Base-by-base conservation (phyloP, 768 basidiomycete species). In the Suillus cothurnatus region DNA sequence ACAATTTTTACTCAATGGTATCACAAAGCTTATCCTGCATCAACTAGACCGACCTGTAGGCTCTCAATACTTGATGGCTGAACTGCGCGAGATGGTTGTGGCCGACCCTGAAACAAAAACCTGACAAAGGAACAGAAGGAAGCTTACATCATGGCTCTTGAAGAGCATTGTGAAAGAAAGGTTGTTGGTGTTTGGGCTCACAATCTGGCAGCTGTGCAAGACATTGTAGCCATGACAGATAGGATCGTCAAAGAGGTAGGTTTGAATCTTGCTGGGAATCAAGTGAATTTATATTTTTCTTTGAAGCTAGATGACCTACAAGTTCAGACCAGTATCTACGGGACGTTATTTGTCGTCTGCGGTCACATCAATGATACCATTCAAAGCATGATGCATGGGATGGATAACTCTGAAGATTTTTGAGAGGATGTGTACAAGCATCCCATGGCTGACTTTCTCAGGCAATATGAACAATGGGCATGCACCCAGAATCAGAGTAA, bases 391-490 rank as follows among this genome's bases (percentile, higher is more conserved):
- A 43, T 43, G 41, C 41, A 43, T 1, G 2, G 41, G 3, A 43
- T 4, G 3, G 19, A 43, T 43, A 43, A 43, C 8, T 21, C 7
- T 0, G 41, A 43, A 21, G 19, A 43, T 21, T 21, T 43, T 43
- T 43, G 41, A 19, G 41, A 43, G 41, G 41, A 43, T 9, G 19
- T 21, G 19, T 43, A 43, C 0, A 3, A 43, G 41, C 41, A 43
- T 21, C 41, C 41, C 41, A 43, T 43, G 41, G 41, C 41, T 21
- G 41, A 43, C 41, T 43, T 43, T 43, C n/a, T 23, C 5, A n/a
- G 45, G 45, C 38, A 61, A 47, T 70, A 66, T 12, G 65, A 70
- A 45, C 41, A 63, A 28, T 70, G 67, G 69, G 62, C 59, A 2
- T 50, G 61, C 32, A 52, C 34, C 8, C 39, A 58, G 39, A 64